These are phyloP conservation scores for Blastocystis sp. DNA, from an alignment of 352 stramenopile species.

Conservation along the genomic window DNA sequence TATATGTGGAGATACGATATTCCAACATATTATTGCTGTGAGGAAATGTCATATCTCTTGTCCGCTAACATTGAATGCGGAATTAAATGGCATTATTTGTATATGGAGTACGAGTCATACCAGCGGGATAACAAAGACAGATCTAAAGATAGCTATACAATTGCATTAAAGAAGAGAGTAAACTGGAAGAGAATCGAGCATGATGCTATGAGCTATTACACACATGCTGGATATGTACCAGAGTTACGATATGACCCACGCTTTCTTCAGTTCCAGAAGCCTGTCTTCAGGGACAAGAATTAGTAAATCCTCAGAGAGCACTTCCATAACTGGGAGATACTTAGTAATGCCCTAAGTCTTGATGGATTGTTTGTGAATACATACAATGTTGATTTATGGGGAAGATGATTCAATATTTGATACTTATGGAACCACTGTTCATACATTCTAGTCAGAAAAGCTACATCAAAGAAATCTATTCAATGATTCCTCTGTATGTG, in stretches of 20 bases:
- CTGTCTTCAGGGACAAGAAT: too few relatives aligned
- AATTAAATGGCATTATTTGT: not conserved
- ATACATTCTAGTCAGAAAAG: too few relatives aligned
- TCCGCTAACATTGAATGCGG: conserved; percentile 19
- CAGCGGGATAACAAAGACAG: not conserved
- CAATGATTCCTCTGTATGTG: too few relatives aligned
- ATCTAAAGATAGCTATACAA: not conserved
- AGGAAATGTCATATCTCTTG: conserved; percentile 47
- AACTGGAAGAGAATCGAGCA: conserved; percentile 34
- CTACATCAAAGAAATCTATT: too few relatives aligned
- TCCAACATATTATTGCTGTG: conserved; percentile 45
- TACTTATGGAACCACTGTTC: too few relatives aligned
- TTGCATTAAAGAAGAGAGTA: conserved; percentile 40
- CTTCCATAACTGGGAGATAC: too few relatives aligned
- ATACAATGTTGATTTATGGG: too few relatives aligned
- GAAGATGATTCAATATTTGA: too few relatives aligned
- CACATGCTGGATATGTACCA: not conserved
- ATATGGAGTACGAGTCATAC: not conserved
- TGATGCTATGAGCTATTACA: conserved; percentile 24
- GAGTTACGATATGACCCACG: not conserved
- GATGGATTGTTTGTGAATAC: too few relatives aligned
- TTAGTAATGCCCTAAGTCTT: too few relatives aligned
- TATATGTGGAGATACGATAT: conserved; percentile 55
- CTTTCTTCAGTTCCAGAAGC: not conserved
- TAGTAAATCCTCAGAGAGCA: too few relatives aligned